Conservation (phyloP, 2,329 filamentous ascomycete genomes). For the Thermoascus crustaceus region DNA sequence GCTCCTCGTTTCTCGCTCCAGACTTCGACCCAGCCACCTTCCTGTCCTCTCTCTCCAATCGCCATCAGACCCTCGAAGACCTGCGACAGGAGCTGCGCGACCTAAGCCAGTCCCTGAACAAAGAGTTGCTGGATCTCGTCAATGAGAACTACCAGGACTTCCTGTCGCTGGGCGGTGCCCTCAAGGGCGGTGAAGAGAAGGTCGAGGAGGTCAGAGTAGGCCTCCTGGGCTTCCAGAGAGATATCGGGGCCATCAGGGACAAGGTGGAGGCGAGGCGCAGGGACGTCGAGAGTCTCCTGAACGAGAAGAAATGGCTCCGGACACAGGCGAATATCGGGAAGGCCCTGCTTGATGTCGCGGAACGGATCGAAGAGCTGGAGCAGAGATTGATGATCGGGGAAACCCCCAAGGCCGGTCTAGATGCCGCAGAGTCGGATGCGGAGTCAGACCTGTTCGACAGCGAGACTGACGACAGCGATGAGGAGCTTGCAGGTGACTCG, state of each 20-base stretch:
- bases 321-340: slow-evolving; percentile 55
- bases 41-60: slow-evolving; percentile 71
- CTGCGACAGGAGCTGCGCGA: slow-evolving; percentile 77
- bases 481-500: slow-evolving; percentile 32
- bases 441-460: slow-evolving; percentile 29
- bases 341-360: slow-evolving; percentile 37
- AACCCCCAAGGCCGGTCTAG: slow-evolving; percentile 11
- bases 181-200: slow-evolving; percentile 82
- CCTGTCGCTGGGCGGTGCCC: slow-evolving; percentile 67
- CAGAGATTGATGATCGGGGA: slow-evolving; percentile 60
- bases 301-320: slow-evolving; percentile 59
- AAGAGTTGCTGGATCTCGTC: slow-evolving; percentile 86
- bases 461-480: slow-evolving; percentile 27
- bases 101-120: slow-evolving; percentile 67
- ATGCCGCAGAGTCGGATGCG: slow-evolving; percentile 18
- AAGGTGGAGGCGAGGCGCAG: slow-evolving; percentile 55
- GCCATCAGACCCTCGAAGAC: slow-evolving; percentile 94
- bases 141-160: slow-evolving; percentile 95
- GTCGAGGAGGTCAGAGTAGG: slow-evolving; percentile 86
- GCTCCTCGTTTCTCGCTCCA: slow-evolving; percentile 69
- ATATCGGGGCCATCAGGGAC: slow-evolving; percentile 64
- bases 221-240: slow-evolving; percentile 73
- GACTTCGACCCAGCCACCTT: slow-evolving; percentile 75
- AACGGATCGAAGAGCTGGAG: slow-evolving; percentile 51
- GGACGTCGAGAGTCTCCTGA: slow-evolving; percentile 55